A percentile compares a stretch with the other conserved stretches of the same genome.
These are phyloP conservation scores for Debaryomyces coudertii DNA, from an alignment of 1,139 yeast species.

Conservation along the genomic window DNA sequence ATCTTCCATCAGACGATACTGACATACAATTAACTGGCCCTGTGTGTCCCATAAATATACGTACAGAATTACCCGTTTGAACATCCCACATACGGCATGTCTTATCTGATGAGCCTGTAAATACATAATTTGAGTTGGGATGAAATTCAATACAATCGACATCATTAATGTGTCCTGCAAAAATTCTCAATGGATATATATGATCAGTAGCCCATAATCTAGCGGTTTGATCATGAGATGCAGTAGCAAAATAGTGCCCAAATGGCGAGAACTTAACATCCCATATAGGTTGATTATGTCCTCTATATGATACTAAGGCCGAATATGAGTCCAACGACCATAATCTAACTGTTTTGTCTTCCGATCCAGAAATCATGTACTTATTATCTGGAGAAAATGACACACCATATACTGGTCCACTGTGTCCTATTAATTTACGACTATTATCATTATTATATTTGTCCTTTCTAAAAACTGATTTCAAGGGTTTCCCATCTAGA, in stretches of 20 bases:
- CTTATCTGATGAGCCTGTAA: conserved; percentile 94
- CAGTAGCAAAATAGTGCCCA: conserved; percentile 97
- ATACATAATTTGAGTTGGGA: conserved; percentile 91
- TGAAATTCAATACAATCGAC: conserved; percentile 96
- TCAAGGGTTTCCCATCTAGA: conserved; percentile 83
- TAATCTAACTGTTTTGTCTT: conserved; percentile 86
- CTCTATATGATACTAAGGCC: conserved; percentile 89
- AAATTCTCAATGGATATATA: conserved; percentile 90
- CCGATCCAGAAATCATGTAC: conserved; percentile 80
- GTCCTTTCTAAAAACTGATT: conserved; percentile 66
- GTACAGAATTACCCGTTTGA: conserved; percentile 81
- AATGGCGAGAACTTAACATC: conserved; percentile 92
- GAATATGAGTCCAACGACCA: conserved; percentile 95
- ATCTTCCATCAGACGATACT: conserved; percentile 94
- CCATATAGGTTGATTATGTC: conserved; percentile 97
- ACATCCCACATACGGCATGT: conserved; percentile 99
- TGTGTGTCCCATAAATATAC: conserved; percentile 94
- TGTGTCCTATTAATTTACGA: conserved; percentile 83
- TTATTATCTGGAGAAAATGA: conserved; percentile 90
- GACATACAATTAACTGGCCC: conserved; percentile 85
- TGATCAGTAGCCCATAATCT: conserved; percentile 98
- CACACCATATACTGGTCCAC: conserved; percentile 91
- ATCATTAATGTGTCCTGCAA: conserved; percentile 97
- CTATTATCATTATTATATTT: conserved; percentile 50
- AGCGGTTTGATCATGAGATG: conserved; percentile 97